Base-by-base conservation (phyloP, 169 alveolate species). In the Eimeria necatrix region DNA sequence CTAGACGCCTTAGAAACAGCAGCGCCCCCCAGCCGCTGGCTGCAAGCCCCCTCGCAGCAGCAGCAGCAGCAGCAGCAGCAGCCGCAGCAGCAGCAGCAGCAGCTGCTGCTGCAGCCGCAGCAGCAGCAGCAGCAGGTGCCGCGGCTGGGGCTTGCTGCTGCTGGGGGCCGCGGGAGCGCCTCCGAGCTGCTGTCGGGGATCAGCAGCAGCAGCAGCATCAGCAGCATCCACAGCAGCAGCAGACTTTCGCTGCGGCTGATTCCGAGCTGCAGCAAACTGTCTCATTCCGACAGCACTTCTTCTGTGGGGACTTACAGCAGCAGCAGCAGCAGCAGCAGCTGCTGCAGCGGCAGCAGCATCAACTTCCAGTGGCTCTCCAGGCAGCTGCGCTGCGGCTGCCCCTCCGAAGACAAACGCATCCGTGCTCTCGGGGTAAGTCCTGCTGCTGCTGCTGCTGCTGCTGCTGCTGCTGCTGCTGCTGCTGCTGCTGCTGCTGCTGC, bases 1-100 rank as follows among this genome's bases (percentile, higher is more conserved):
- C 18, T 14, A 20, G 14, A 56, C 64, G 64, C 8, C 8, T 9
- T 24, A 64, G 76, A 10, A 64, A 24, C 41, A 64, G 76, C 76
- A 64, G 76, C 76, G n/a, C n/a, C n/a, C n/a, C n/a, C n/a, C n/a
- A n/a, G n/a, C n/a, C n/a, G n/a, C n/a, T n/a, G n/a, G n/a, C n/a
- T n/a, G n/a, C n/a, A n/a, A n/a, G n/a, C n/a, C n/a, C n/a, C n/a
- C n/a, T n/a, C n/a, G n/a, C n/a, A n/a, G n/a, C n/a, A 64, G 76
- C 76, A 64, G 76, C 41, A 64, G 76, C 76, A 64, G 76, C 76
- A 64, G 76, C 76, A 64, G 26, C 41, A 64, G 76, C 76, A 64
- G 26, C 76, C 8, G 76, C 76, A 64, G 76, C 32, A 20, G 26
- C 41, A 64, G 14, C 26, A 64, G 14, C 14, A 9, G 20, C 32